These are phyloP conservation scores for Lipomyces kockii DNA, from an alignment of 805 yeast species.

Conservation along the genomic window DNA sequence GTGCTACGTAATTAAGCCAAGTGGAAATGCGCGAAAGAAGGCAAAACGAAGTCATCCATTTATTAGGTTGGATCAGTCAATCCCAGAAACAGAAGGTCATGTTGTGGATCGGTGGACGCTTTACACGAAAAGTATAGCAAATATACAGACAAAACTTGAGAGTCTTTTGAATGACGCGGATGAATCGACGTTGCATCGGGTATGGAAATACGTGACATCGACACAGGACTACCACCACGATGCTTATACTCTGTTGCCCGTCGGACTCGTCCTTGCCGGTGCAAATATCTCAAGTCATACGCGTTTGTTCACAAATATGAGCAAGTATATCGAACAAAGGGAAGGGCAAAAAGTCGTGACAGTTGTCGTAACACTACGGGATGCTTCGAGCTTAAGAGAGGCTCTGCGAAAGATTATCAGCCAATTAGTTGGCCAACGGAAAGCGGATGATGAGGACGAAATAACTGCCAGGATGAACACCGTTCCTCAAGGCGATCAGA, in stretches of 20 bases:
- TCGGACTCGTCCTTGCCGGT: constrained; percentile 45
- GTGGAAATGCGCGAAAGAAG: not conserved
- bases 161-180: constrained; percentile 15
- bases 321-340: constrained; percentile 12
- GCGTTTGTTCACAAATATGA: constrained; percentile 41
- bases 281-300: constrained; percentile 45
- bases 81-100: constrained; percentile 17
- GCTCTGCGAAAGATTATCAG: constrained; percentile 45
- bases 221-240: constrained; percentile 17
- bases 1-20: constrained; percentile 16
- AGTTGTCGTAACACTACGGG: constrained; percentile 45
- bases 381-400: constrained; percentile 45
- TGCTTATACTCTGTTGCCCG: constrained; percentile 35
- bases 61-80: constrained; percentile 16
- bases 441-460: constrained; percentile 20
- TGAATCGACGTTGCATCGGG: not conserved
- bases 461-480: not conserved
- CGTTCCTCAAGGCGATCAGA: constrained; percentile 19
- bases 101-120: constrained; percentile 16
- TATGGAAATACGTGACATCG: constrained; percentile 6
- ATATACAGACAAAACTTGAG: constrained; percentile 1
- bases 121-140: constrained; percentile 11
- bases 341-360: constrained; percentile 14
- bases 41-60: constrained; percentile 16
- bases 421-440: constrained; percentile 40